These are phyloP conservation scores for Boletus eberwhitei DNA, from an alignment of 768 basidiomycete genomes.

Conservation along the genomic window DNA sequence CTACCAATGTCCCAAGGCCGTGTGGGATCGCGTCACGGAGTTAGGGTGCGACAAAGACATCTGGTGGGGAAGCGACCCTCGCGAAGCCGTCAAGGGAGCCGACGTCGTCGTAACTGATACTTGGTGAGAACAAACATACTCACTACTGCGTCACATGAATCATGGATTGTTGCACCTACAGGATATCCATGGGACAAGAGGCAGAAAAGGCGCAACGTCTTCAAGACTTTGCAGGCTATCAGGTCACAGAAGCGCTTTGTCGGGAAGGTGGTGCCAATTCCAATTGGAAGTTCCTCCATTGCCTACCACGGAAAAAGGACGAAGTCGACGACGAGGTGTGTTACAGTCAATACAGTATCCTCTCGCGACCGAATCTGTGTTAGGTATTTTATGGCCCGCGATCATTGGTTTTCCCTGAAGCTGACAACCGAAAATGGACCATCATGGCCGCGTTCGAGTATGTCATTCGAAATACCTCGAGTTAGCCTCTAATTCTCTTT, in stretches of 20 bases:
- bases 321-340: slow-evolving; percentile 95
- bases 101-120: slow-evolving; percentile 98
- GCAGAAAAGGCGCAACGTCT: slow-evolving; percentile 85
- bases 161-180: slow-evolving; percentile 25
- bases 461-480: slow-evolving; percentile 30
- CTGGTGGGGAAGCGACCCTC: slow-evolving; percentile 73
- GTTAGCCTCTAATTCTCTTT: slow-evolving; percentile 2
- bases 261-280: slow-evolving; percentile 75
- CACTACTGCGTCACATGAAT: background rate
- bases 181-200: slow-evolving; percentile 99
- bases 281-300: slow-evolving; percentile 94
- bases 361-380: background rate
- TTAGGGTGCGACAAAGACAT: slow-evolving; percentile 71
- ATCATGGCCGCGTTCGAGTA: slow-evolving; percentile 91
- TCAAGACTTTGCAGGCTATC: slow-evolving; percentile 86
- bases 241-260: slow-evolving; percentile 89
- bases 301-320: slow-evolving; percentile 85
- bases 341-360: background rate
- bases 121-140: slow-evolving; percentile 51
- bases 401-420: slow-evolving; percentile 89
- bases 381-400: slow-evolving; percentile 92
- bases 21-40: slow-evolving; percentile 80
- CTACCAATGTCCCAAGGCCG: slow-evolving; percentile 67
- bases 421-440: slow-evolving; percentile 97
- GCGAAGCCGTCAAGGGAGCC: slow-evolving; percentile 83